A percentile compares a stretch with the other conserved stretches of the same genome.
These are phyloP conservation scores for Corymbia calophylla DNA, from an alignment of 441 rosid species.

Conservation along the genomic window DNA sequence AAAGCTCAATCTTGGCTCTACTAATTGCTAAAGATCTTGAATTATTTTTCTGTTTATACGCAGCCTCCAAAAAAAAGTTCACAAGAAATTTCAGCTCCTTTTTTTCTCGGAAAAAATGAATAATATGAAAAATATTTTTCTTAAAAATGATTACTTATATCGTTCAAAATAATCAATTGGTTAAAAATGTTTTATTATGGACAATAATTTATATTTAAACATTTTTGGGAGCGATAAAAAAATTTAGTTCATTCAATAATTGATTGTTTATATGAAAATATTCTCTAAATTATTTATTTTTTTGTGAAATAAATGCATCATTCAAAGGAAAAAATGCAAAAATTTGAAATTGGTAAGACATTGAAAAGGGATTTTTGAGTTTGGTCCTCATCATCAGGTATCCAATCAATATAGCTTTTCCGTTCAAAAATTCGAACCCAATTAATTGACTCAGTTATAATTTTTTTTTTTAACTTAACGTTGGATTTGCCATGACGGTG, in stretches of 20 bases:
- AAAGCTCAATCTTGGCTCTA: not conserved
- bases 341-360: not conserved
- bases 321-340: too few relatives aligned
- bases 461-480: not conserved
- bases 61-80: not conserved
- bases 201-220: fast-evolving
- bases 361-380: fast-evolving
- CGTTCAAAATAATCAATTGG: not conserved
- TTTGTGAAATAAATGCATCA: too few relatives aligned
- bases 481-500: not conserved
- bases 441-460: too few relatives aligned
- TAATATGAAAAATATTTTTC: not conserved
- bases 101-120: fast-evolving
- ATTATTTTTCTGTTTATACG: not conserved
- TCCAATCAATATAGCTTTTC: not conserved
- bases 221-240: not conserved
- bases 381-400: not conserved
- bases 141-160: not conserved
- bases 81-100: not conserved
- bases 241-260: too few relatives aligned
- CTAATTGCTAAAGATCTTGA: not conserved
- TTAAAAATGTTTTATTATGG: not conserved
- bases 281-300: fast-evolving
- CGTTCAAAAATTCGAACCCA: not conserved
- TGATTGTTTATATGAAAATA: too few relatives aligned